Percentiles rank a stretch among this genome's conserved stretches.
phyloP scores from a whole-genome alignment of 306 rosid species.

The Prunus mongolica region DNA sequence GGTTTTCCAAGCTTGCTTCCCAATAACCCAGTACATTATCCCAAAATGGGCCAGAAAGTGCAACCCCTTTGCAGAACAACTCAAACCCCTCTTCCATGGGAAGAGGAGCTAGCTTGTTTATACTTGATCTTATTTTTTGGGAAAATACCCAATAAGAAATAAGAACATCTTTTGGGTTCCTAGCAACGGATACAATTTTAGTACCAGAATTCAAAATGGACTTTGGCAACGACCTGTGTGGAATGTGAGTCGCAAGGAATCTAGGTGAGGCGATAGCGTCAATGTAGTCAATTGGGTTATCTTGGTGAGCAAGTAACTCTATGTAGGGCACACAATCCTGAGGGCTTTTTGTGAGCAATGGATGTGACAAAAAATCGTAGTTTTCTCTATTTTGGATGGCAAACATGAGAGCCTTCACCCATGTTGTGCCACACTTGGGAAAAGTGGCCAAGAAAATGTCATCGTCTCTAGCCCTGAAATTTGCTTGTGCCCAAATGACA shows the following conservation, averaged over 20 bases:
- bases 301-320: not conserved
- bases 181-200: slow-evolving; percentile 32
- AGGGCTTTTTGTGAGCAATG: slow-evolving; percentile 1
- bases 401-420: slow-evolving; percentile 11
- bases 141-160: slow-evolving; percentile 33
- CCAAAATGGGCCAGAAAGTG: slow-evolving; percentile 13
- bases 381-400: not conserved
- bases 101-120: not conserved
- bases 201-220: not conserved
- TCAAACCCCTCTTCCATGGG: slow-evolving; percentile 15
- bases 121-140: not conserved
- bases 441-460: not conserved
- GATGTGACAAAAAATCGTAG: not conserved
- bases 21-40: slow-evolving; percentile 18
- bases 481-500: not conserved
- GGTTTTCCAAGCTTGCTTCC: slow-evolving; percentile 16
- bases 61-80: slow-evolving; percentile 18
- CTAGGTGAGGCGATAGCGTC: not conserved
- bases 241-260: slow-evolving; percentile 7
- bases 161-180: slow-evolving; percentile 47
- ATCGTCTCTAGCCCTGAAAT: not conserved
- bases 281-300: not conserved
- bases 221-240: slow-evolving; percentile 2
- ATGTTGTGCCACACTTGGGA: slow-evolving; percentile 18
- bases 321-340: not conserved